These are phyloP conservation scores for Cyberlindnera samutprakarnensis DNA, from an alignment of 805 yeast genomes.

Conservation along the genomic window DNA sequence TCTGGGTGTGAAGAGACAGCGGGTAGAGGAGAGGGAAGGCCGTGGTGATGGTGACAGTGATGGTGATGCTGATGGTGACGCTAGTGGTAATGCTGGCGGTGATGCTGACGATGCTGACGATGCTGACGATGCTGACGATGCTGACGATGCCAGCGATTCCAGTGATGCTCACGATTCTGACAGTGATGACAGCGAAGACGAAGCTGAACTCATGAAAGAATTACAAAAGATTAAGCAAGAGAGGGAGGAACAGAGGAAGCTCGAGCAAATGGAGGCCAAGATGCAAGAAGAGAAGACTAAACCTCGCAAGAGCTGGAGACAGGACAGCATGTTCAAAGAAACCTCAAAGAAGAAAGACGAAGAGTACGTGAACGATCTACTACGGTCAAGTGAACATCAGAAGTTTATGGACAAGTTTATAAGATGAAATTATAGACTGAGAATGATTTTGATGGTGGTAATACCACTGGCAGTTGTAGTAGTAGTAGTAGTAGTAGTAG, in stretches of 20 bases:
- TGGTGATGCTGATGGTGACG: slow-evolving; percentile 16
- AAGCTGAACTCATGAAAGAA: slow-evolving; percentile 36
- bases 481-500: too few relatives aligned
- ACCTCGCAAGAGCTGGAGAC: slow-evolving; percentile 29
- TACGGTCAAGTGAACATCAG: slow-evolving; percentile 17
- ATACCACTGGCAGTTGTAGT: neutral
- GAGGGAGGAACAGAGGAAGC: slow-evolving; percentile 1
- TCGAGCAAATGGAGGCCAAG: slow-evolving; percentile 13
- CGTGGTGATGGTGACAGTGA: slow-evolving; percentile 6
- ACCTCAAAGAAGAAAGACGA: slow-evolving; percentile 5
- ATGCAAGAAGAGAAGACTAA: slow-evolving; percentile 4
- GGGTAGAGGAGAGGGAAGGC: slow-evolving; percentile 4
- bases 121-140: slow-evolving; percentile 32
- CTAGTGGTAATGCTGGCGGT: too few relatives aligned
- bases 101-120: slow-evolving; percentile 31
- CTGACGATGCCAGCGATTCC: neutral
- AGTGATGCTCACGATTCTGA: slow-evolving; percentile 28
- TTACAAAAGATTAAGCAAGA: slow-evolving; percentile 25
- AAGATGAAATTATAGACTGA: neutral
- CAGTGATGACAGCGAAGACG: slow-evolving; percentile 33
- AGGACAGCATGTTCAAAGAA: slow-evolving; percentile 23
- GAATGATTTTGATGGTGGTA: neutral
- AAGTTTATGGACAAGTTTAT: slow-evolving; percentile 18
- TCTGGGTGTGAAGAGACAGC: slow-evolving; percentile 2
- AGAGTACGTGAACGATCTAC: slow-evolving; percentile 25